A percentile compares a stretch with the other conserved stretches of the same genome.
These are phyloP conservation scores for Sophora flavescens DNA, from an alignment of 306 rosid species.

Conservation along the genomic window DNA sequence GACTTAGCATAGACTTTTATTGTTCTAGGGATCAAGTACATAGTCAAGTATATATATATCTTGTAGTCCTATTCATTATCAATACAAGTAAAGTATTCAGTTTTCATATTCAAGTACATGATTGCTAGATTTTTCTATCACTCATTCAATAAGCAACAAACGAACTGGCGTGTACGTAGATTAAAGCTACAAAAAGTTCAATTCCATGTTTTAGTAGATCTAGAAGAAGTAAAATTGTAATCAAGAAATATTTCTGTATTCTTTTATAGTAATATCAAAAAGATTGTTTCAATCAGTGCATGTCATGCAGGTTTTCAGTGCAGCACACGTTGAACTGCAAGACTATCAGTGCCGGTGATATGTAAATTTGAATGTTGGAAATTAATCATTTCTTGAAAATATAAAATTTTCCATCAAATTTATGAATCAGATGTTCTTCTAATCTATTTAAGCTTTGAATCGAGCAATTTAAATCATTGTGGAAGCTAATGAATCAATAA, in stretches of 20 bases:
- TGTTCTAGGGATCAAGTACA: too few species aligned
- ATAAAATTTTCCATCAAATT: neutral
- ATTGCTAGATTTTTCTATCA: constrained; percentile 17
- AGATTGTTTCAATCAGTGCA: constrained; percentile 6
- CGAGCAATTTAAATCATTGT: too few species aligned
- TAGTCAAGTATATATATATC: too few species aligned
- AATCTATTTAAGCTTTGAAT: neutral
- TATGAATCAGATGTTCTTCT: neutral
- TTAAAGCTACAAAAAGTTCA: neutral
- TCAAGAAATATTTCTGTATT: neutral
- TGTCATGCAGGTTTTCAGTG: constrained; percentile 13
- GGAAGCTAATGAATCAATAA: too few species aligned
- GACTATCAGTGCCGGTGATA: neutral
- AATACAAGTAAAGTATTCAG: too few species aligned
- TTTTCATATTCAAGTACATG: too few species aligned
- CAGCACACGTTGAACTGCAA: constrained; percentile 28
- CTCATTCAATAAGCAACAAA: neutral
- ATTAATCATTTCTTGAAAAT: neutral
- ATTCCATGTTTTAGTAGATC: neutral
- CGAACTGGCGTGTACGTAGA: neutral
- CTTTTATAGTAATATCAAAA: constrained; percentile 21
- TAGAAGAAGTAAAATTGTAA: neutral
- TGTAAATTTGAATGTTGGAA: neutral
- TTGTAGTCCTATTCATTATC: too few species aligned
- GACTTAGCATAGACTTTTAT: too few species aligned